Base-by-base conservation (phyloP, 495 filamentous ascomycete species). In the Podospora pseudoanserina region DNA sequence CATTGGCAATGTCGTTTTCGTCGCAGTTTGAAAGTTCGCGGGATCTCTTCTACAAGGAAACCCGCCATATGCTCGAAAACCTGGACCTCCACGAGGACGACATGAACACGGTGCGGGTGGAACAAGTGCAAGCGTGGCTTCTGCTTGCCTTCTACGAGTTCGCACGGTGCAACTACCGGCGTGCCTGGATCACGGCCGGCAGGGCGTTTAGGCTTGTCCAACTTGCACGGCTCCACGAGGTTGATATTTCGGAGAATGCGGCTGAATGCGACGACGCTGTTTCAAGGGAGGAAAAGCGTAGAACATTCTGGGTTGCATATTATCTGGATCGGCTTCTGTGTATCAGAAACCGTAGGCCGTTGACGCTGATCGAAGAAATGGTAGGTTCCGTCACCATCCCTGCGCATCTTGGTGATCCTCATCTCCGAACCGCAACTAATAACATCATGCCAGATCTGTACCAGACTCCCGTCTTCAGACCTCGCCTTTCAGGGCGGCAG, bases 251-350 rank as follows among this genome's bases (percentile, higher is more conserved):
- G 0, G 79, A 74, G 7, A 68, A 55, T 20, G 7, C n/a, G 20
- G 13, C 60, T n/a, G 67, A 67, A 23, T 71, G 64, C 0, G 75
- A 71, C 4, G 76, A 80, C 34, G 64, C 68, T 19, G 65, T 79
- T 19, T 69, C 73, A 28, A 70, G 75, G 1, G 86, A 88, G 66
- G 84, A 87, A 67, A 79, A 80, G 67, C 72, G 85, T 54, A 77
- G 85, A 44, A 82, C 82, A 0, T 86, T 87, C 63, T 88, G 86
- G 86, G 76, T 87, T 59, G 84, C 85, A 0, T 87, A 85, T 60
- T 81, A 77, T 28, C 77, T 88, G 13, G 86, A 88, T 70, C 78
- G 82, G 0, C 80, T 87, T 27, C 79, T 84, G 63, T 84, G 81
- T 57, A 76, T 86, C 27, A 77, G 77, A 39, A 78, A 82, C 39